phyloP scores from a whole-genome alignment of 2,329 filamentous ascomycete species.

The Allantophomopsis cytisporea region DNA sequence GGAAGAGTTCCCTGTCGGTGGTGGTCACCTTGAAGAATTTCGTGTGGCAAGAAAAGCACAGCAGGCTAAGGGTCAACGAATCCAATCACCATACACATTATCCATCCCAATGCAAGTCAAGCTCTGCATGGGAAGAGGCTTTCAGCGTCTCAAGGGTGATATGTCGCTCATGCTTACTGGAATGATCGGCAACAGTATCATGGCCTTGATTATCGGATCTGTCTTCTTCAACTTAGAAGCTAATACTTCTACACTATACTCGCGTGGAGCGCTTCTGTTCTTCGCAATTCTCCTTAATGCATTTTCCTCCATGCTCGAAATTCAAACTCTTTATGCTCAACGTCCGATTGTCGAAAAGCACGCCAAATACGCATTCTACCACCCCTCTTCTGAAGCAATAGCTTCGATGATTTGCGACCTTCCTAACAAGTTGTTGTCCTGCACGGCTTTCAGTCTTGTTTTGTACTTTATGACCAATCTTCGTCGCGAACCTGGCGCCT shows the following conservation, averaged over 20 bases:
- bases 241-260: slow-evolving; percentile 22
- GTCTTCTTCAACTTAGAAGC: slow-evolving; percentile 12
- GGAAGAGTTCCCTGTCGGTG: neutral
- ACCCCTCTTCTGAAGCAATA: slow-evolving; percentile 73
- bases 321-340: slow-evolving; percentile 72
- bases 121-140: neutral
- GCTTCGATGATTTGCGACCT: slow-evolving; percentile 75
- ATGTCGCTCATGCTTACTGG: slow-evolving; percentile 1
- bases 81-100: neutral
- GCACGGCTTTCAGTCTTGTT: slow-evolving; percentile 61
- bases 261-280: slow-evolving; percentile 11
- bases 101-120: slow-evolving; percentile 11
- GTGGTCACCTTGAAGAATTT: neutral
- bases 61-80: neutral
- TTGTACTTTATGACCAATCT: slow-evolving; percentile 80
- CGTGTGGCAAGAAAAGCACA: neutral
- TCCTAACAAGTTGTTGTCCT: slow-evolving; percentile 64
- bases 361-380: slow-evolving; percentile 70
- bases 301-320: slow-evolving; percentile 45
- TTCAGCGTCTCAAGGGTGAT: slow-evolving; percentile 2
- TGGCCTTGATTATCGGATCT: neutral
- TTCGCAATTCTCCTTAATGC: slow-evolving; percentile 27
- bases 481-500: slow-evolving; percentile 53
- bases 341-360: slow-evolving; percentile 87
- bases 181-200: neutral